Evolutionary conservation across 2,329 filamentous ascomycete genomes (phyloP).

Genomic region (Aureobasidium zeae): DNA sequence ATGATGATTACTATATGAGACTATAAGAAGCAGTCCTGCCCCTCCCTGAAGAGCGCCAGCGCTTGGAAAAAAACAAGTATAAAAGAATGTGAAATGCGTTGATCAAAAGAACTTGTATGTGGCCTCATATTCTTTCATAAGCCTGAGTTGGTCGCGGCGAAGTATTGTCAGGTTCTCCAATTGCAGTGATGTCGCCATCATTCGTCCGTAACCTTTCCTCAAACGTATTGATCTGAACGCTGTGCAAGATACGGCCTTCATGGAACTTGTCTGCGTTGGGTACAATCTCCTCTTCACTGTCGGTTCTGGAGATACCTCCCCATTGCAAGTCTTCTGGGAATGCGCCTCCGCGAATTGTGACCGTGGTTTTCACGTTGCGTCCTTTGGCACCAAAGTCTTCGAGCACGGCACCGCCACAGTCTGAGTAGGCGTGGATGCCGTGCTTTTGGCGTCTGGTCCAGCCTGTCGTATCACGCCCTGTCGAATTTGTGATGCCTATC

Average conservation of each 20-base stretch:
- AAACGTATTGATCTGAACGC: constrained; percentile 10
- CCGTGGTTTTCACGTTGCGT: not conserved
- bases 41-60: not conserved
- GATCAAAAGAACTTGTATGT: not conserved
- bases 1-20: too few species aligned
- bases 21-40: not conserved
- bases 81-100: too few species aligned
- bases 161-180: not conserved
- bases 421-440: not conserved
- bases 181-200: not conserved
- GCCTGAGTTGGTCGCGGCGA: not conserved
- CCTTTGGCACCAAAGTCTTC: constrained; percentile 7
- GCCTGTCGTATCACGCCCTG: not conserved
- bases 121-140: not conserved
- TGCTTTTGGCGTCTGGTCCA: constrained; percentile 1
- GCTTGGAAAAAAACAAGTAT: constrained; percentile 5
- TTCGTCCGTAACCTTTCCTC: not conserved
- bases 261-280: not conserved
- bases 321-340: not conserved
- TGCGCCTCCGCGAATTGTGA: constrained; percentile 4
- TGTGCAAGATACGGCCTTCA: constrained; percentile 3
- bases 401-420: not conserved
- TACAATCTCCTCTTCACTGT: constrained; percentile 9
- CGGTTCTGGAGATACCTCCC: constrained; percentile 1
- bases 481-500: constrained; percentile 4